phyloP scores from a whole-genome alignment of 225 moss, liverwort and hornwort genomes.

The Thuidium tamariscinum region DNA sequence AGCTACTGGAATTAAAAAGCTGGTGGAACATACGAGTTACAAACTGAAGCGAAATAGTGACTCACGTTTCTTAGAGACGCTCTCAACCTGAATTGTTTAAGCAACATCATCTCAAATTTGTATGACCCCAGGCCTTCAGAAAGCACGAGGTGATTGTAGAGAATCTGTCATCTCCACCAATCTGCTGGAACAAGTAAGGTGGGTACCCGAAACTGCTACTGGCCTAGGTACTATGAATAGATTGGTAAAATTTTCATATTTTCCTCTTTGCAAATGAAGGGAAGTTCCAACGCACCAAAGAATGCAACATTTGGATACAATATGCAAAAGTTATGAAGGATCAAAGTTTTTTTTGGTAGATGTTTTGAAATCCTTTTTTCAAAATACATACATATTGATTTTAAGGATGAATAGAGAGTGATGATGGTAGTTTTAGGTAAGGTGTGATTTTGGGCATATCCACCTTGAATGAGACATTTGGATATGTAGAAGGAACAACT shows the following conservation, averaged over 20 bases:
- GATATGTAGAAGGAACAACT: background rate
- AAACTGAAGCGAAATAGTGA: background rate
- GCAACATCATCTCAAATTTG: background rate
- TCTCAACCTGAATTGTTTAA: background rate
- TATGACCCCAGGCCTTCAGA: background rate
- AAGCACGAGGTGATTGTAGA: background rate
- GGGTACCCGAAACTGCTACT: background rate
- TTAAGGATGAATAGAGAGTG: rapidly evolving
- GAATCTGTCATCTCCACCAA: background rate
- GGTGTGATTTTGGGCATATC: no score
- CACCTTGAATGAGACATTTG: background rate
- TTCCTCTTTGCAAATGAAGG: background rate
- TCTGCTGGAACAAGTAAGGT: background rate
- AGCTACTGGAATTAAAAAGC: background rate
- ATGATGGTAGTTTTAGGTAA: no score
- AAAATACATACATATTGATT: background rate
- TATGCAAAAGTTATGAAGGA: background rate
- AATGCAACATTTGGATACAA: rapidly evolving
- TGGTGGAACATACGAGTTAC: background rate
- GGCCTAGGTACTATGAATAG: background rate
- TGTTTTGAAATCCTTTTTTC: background rate
- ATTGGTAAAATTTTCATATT: background rate
- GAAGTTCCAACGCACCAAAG: background rate
- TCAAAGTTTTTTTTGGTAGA: background rate
- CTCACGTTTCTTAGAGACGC: background rate